Conservation (phyloP, 805 yeast genomes). For the Myxozyma udenii region DNA sequence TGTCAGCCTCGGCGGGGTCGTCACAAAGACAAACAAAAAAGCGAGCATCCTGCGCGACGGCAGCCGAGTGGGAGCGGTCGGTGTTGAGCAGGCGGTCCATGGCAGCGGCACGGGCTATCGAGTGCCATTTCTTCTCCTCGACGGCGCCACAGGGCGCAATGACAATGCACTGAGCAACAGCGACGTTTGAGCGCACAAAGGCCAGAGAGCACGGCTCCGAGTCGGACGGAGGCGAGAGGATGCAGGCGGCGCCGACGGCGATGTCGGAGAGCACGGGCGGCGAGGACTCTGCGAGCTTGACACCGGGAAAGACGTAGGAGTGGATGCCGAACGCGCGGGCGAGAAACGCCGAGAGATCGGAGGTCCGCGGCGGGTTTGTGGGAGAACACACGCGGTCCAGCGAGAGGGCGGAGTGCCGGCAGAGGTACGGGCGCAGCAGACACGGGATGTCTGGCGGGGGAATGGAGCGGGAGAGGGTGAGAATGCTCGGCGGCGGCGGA, state of each 20-base stretch:
- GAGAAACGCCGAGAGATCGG: slow-evolving; percentile 9
- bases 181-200: slow-evolving; percentile 10
- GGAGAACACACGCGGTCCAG: neutral
- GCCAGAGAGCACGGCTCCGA: slow-evolving; percentile 8
- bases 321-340: slow-evolving; percentile 7
- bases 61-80: neutral
- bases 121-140: slow-evolving; percentile 28
- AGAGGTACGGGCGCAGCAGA: slow-evolving; percentile 18
- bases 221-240: slow-evolving; percentile 13
- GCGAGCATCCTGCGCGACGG: neutral
- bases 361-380: neutral
- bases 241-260: slow-evolving; percentile 4
- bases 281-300: slow-evolving; percentile 10
- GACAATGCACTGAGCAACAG: slow-evolving; percentile 8
- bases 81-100: slow-evolving; percentile 17
- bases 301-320: slow-evolving; percentile 21
- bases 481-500: slow-evolving; percentile 18
- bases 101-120: slow-evolving; percentile 23
- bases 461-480: slow-evolving; percentile 15
- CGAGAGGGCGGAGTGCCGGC: slow-evolving; percentile 6
- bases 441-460: slow-evolving; percentile 13
- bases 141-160: slow-evolving; percentile 14
- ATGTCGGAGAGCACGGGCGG: slow-evolving; percentile 7
- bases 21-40: neutral
- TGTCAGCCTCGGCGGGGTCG: neutral